Conservation (phyloP, 306 rosid genomes). For the Vigna nakashimae region DNA sequence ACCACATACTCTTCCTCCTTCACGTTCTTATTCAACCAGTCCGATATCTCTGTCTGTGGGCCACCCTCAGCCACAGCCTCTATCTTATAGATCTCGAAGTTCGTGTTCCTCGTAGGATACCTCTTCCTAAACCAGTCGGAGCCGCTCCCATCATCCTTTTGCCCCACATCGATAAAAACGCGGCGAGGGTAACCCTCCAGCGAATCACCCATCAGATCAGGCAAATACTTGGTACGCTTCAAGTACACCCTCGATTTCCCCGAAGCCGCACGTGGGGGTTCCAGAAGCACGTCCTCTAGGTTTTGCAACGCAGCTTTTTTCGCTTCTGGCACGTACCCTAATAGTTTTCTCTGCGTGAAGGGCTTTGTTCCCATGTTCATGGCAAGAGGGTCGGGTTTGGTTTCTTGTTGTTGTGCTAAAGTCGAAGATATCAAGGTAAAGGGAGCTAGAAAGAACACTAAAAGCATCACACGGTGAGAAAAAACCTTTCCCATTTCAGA, state of each 20-base stretch:
- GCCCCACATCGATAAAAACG: constrained; percentile 73
- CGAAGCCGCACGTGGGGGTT: constrained; percentile 76
- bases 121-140: constrained; percentile 59
- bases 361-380: constrained; percentile 8
- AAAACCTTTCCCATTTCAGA: constrained; percentile 46
- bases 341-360: constrained; percentile 48
- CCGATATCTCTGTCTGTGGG: constrained; percentile 60
- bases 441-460: constrained; percentile 52
- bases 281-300: constrained; percentile 80
- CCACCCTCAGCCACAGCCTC: constrained; percentile 55
- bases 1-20: constrained; percentile 84
- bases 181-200: constrained; percentile 75
- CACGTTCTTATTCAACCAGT: constrained; percentile 75
- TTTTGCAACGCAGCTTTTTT: constrained; percentile 73
- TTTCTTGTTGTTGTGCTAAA: not conserved
- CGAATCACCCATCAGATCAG: constrained; percentile 81
- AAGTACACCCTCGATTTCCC: constrained; percentile 63
- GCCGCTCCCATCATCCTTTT: constrained; percentile 60
- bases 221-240: constrained; percentile 70
- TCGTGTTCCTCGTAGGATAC: constrained; percentile 83
- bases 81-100: constrained; percentile 75
- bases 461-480: constrained; percentile 41
- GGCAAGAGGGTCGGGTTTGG: not conserved
- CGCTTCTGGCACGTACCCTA: constrained; percentile 47
- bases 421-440: constrained; percentile 45